Evolutionary conservation across 495 filamentous ascomycete species (phyloP), one percentile per base, ranked within the genome.

Genomic region (Xylaria longipes): DNA sequence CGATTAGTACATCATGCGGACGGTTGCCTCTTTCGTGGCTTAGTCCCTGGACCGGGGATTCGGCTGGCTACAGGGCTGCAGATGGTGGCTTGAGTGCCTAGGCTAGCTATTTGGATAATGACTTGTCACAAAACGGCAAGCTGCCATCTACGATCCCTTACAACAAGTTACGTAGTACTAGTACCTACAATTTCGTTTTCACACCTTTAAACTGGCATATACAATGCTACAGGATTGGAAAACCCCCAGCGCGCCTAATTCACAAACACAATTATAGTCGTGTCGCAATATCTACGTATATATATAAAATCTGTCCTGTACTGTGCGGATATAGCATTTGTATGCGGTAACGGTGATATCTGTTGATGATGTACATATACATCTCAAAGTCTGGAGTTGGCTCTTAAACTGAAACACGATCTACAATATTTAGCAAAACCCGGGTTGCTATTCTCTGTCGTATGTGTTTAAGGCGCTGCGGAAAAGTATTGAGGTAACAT

Each of bases 31-130:
- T 31, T 43, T 61, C 54, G 39, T 17, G 66, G 27, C 33, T 56
- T 48, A 45, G 17, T 48, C 43, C 31, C 17, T 39, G 56, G 8
- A 27, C 58, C 15, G 48, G 54, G 68, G 48, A 56, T 27, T 45
- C 35, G 68, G 39, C 46, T 63, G 25, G 43, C 60, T 64, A 60
- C 68, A 70, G 58, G 60, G 68, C 68, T 70, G 68, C 56, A 63
- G 57, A 70, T 63, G 33, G 39, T 69, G 68, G 43, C 57, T 52
- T 37, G 45, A 69, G 8, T 62, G 31, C n/a, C 33, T 9, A 29
- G 46, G 37, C 31, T 39, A 25, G 37, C 31, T 39, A 25, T 20
- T 11, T 39, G 11, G 45, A 50, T 35, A 50, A 43, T 64, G 68
- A 70, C 39, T 64, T 39, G 27, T 70, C 46, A 45, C 60, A 63